Percentiles rank a stretch among this genome's conserved stretches.
phyloP scores from a whole-genome alignment of 768 basidiomycete genomes.

The Collybia mongolica region DNA sequence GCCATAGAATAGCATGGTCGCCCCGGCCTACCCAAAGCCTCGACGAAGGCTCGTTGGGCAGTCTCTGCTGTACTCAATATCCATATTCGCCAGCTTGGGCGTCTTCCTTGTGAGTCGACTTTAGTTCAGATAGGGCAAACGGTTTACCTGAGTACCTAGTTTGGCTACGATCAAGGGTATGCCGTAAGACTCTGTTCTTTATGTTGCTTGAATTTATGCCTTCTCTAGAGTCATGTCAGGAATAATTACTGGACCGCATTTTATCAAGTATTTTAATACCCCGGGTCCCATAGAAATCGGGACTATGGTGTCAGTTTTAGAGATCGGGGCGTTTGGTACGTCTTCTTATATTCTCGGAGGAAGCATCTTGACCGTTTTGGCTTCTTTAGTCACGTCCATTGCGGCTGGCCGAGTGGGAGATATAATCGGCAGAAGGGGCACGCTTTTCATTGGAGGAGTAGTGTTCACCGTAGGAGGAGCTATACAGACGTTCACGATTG shows the following conservation, averaged over 20 bases:
- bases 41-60: slow-evolving; percentile 64
- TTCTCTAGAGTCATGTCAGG: slow-evolving; percentile 74
- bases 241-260: slow-evolving; percentile 82
- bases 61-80: slow-evolving; percentile 67
- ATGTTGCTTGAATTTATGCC: background rate
- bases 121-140: slow-evolving; percentile 15
- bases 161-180: slow-evolving; percentile 81
- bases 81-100: slow-evolving; percentile 73
- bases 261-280: slow-evolving; percentile 70
- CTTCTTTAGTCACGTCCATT: slow-evolving; percentile 74
- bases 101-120: slow-evolving; percentile 64
- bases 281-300: slow-evolving; percentile 69
- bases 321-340: slow-evolving; percentile 82
- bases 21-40: slow-evolving; percentile 26
- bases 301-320: slow-evolving; percentile 89
- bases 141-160: slow-evolving; percentile 34
- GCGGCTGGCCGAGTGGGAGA: slow-evolving; percentile 90
- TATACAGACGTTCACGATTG: slow-evolving; percentile 79
- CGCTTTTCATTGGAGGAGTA: slow-evolving; percentile 78
- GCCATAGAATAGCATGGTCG: slow-evolving; percentile 12
- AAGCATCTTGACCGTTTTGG: background rate
- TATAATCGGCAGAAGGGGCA: slow-evolving; percentile 79
- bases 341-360: background rate
- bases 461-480: slow-evolving; percentile 86
- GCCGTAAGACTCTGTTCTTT: slow-evolving; percentile 1